Conservation (phyloP, 2,329 filamentous ascomycete genomes). For the Paecilomyces dactylethromorphus region DNA sequence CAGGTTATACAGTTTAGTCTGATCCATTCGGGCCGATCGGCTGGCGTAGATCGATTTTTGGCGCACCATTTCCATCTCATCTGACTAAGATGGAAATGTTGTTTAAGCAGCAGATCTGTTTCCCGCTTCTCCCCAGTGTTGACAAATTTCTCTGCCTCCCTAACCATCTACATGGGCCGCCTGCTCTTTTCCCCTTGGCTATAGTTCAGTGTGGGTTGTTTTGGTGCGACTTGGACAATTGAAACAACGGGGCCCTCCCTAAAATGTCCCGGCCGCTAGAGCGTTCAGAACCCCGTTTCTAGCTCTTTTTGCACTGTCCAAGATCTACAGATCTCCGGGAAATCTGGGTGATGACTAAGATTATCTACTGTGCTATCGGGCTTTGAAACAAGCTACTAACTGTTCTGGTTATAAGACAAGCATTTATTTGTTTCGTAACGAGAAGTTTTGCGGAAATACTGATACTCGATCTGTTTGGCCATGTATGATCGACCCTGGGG, state of each 20-base stretch:
- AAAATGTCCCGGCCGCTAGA: neutral
- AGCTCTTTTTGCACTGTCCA: neutral
- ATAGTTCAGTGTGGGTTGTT: conserved; percentile 1
- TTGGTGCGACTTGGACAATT: neutral
- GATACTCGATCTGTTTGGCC: conserved; percentile 12
- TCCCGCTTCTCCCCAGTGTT: neutral
- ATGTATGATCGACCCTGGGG: conserved; percentile 5
- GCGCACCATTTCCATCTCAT: neutral
- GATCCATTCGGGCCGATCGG: neutral
- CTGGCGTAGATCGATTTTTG: neutral
- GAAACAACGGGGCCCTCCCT: neutral
- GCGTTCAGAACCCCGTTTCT: neutral
- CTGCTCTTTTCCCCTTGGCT: neutral
- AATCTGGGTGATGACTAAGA: neutral
- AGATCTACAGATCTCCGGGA: neutral
- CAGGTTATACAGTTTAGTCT: neutral
- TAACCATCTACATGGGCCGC: neutral
- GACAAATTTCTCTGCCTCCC: neutral
- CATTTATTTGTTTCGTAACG: neutral
- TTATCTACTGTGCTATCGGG: neutral
- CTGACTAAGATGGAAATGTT: neutral
- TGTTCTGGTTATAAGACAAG: neutral
- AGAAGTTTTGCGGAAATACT: conserved; percentile 5
- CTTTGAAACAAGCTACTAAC: neutral
- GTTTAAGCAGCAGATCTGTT: neutral